Percentiles rank a stretch among this genome's conserved stretches.
Conservation (phyloP, 176 grass and related monocot species). For the barley (Hordeum vulgare) region MorexV3_pseudomolecules_assembly NC_058519.1:622663449-622663948, state of each 20-base stretch:
- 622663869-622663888: background rate
- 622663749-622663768: background rate
- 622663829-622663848: background rate
- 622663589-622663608: slow-evolving; percentile 26
- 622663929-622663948: too few relatives aligned
- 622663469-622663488: slow-evolving; percentile 35
- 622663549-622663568: background rate
- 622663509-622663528: slow-evolving; percentile 23
- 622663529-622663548: slow-evolving; percentile 16
- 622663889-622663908: too few relatives aligned
- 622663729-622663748: background rate
- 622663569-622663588: slow-evolving; percentile 11
- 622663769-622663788: background rate
- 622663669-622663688: background rate
- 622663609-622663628: background rate
- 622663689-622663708: background rate
- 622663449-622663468: slow-evolving; percentile 26
- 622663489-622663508: slow-evolving; percentile 26
- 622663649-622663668: background rate
- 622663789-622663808: background rate
- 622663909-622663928: too few relatives aligned
- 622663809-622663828: background rate
- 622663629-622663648: slow-evolving; percentile 11
- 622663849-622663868: background rate
- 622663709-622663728: background rate